These are phyloP conservation scores for Fusarium keratoplasticum DNA, from an alignment of 2,329 filamentous ascomycete species.

Conservation along the genomic window DNA sequence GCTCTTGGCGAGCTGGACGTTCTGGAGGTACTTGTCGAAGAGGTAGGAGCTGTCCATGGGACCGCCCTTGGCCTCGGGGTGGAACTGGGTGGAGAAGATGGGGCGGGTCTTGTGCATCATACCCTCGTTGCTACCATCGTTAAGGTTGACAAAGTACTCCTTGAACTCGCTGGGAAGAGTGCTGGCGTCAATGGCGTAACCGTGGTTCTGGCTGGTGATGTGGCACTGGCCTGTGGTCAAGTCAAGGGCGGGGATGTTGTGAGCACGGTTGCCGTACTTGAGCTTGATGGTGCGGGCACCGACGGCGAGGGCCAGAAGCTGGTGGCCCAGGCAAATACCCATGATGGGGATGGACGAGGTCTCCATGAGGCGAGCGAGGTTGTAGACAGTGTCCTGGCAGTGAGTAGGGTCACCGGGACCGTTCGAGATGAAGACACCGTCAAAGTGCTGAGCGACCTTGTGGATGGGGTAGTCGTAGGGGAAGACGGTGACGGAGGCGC, in stretches of 20 bases:
- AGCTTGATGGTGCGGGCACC: constrained; percentile 95
- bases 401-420: constrained; percentile 98
- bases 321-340: constrained; percentile 97
- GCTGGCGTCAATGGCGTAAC: constrained; percentile 90
- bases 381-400: constrained; percentile 93
- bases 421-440: constrained; percentile 99
- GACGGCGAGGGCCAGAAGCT: constrained; percentile 89
- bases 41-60: constrained; percentile 96
- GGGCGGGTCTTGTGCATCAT: constrained; percentile 96
- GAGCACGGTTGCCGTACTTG: constrained; percentile 98
- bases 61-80: constrained; percentile 97
- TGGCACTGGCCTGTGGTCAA: constrained; percentile 97
- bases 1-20: constrained; percentile 89
- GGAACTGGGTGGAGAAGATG: constrained; percentile 99
- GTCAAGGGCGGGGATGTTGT: constrained; percentile 97
- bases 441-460: constrained; percentile 97
- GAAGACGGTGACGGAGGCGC: constrained; percentile 92
- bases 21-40: constrained; percentile 96
- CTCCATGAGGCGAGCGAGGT: constrained; percentile 91
- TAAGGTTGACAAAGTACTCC: constrained; percentile 98
- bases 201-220: constrained; percentile 98
- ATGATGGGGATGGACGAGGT: constrained; percentile 92
- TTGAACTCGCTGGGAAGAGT: constrained; percentile 90
- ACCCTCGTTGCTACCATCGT: constrained; percentile 96
- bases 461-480: constrained; percentile 98